Evolutionary conservation across 176 grass and related monocot genomes (phyloP), one percentile per base, ranked within the genome.

Genomic region (Paspalum vaginatum): DNA sequence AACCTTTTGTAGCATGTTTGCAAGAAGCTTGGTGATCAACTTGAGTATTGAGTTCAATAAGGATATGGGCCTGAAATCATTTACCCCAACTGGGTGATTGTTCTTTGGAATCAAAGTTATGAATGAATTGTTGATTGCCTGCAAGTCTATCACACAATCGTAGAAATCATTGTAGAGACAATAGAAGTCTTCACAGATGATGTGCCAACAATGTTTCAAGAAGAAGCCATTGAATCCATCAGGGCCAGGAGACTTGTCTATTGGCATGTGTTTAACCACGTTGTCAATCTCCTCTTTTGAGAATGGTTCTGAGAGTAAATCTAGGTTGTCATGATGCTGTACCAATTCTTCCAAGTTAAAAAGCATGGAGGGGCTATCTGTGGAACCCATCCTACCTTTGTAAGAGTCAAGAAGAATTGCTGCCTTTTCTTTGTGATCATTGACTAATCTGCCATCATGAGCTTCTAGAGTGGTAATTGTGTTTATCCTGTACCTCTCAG

Each of bases 251-350:
- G 59, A 2, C 7, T 62, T 62, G 11, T 62, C 59, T 2, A 4
- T 5, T n/a, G n/a, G n/a, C n/a, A n/a, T n/a, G n/a, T n/a, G n/a
- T n/a, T n/a, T n/a, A n/a, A n/a, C n/a, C n/a, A 32, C 1, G 4
- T 4, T 37, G 5, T 62, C 59, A 4, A 32, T 37, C 0, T 62
- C 59, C 11, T 62, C 59, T 1, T 0, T 27, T 0, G 5, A 4
- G 12, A 62, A 15, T 0, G 25, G 25, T 2, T 2, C 4, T 0
- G 25, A 1, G 0, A 62, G 9, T 5, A 1, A 0, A 6, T 37
- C 12, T 0, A 62, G 2, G 3, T 62, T 4, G 0, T 15, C 1
- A 2, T 1, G 5, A 0, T 0, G 5, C 5, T 15, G 1, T 0
- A 55, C 5, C 3, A 55, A 5, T 0, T n/a, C 2, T 0, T 6